These are phyloP conservation scores for Pythium vanterpoolii DNA, from an alignment of 352 stramenopile genomes.

Conservation along the genomic window DNA sequence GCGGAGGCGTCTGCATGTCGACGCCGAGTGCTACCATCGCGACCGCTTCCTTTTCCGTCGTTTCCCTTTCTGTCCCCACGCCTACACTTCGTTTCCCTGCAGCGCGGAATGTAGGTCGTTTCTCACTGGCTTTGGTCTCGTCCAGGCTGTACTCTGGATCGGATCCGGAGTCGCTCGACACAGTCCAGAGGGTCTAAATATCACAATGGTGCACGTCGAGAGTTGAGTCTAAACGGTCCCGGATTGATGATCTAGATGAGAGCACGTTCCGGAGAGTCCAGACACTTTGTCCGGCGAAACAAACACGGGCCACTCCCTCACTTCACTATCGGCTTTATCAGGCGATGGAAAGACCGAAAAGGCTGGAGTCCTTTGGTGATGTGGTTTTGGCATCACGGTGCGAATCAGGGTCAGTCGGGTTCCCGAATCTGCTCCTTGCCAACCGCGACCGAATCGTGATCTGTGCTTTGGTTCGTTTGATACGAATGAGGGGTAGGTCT, in stretches of 20 bases:
- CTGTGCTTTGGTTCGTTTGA: too few relatives aligned
- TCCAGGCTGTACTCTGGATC: too few relatives aligned
- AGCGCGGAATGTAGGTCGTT: conserved; percentile 16
- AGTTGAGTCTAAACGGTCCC: background rate
- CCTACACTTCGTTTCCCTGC: background rate
- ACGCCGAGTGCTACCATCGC: conserved; percentile 17
- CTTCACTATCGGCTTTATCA: too few relatives aligned
- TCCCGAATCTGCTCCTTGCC: too few relatives aligned
- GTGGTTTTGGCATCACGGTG: background rate
- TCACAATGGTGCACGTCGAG: background rate
- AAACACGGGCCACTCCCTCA: background rate
- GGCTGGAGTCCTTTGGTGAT: background rate
- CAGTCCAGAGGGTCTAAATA: background rate
- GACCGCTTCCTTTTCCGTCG: background rate
- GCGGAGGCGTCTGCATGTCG: background rate
- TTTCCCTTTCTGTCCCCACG: background rate
- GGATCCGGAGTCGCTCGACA: background rate
- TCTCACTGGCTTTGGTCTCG: background rate
- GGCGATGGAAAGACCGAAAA: background rate
- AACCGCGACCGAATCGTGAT: too few relatives aligned
- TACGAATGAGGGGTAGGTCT: conserved; percentile 14
- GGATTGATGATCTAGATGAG: background rate
- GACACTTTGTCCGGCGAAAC: background rate
- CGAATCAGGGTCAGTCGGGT: too few relatives aligned
- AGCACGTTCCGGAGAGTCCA: background rate